Conservation (phyloP, 108 stramenopile species). For the Cyclostephanos invisitatus region DNA sequence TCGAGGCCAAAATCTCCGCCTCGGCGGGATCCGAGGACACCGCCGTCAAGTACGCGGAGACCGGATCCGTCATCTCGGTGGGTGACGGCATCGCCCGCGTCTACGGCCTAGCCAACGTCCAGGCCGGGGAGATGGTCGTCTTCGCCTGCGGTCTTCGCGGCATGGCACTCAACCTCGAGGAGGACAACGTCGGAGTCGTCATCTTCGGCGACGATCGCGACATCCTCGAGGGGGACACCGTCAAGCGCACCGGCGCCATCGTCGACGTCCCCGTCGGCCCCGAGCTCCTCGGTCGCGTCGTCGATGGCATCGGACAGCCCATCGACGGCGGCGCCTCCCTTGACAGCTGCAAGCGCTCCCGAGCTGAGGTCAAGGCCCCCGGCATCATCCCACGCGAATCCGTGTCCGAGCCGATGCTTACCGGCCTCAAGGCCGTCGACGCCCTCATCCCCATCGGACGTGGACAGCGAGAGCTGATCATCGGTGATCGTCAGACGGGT, state of each 20-base stretch:
- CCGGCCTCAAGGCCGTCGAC: conserved; percentile 99
- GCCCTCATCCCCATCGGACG: conserved; percentile 99
- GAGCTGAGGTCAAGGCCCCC: conserved; percentile 99
- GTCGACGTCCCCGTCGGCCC: conserved; percentile 98
- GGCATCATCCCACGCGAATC: conserved; percentile 99
- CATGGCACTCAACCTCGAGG: conserved; percentile 99
- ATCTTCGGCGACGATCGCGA: conserved; percentile 99
- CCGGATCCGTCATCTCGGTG: conserved; percentile 97
- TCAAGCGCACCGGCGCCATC: conserved; percentile 99
- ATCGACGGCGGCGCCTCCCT: conserved; percentile 96
- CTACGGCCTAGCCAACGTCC: conserved; percentile 99
- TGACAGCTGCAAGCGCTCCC: conserved; percentile 93
- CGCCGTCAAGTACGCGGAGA: conserved; percentile 93
- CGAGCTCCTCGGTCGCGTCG: conserved; percentile 98
- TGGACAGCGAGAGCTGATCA: conserved; percentile 98
- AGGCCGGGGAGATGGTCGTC: conserved; percentile 99
- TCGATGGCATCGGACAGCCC: conserved; percentile 98
- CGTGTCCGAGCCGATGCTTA: conserved; percentile 99
- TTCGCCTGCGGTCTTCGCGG: conserved; percentile 95
- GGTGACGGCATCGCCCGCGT: conserved; percentile 99
- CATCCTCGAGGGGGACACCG: conserved; percentile 98
- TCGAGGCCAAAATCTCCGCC: conserved; percentile 94
- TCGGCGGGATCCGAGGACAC: conserved; percentile 83
- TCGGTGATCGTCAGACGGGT: conserved; percentile 99
- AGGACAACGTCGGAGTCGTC: conserved; percentile 99